phyloP scores from a whole-genome alignment of 2,329 filamentous ascomycete species.

The Metarhizium brunneum region DNA sequence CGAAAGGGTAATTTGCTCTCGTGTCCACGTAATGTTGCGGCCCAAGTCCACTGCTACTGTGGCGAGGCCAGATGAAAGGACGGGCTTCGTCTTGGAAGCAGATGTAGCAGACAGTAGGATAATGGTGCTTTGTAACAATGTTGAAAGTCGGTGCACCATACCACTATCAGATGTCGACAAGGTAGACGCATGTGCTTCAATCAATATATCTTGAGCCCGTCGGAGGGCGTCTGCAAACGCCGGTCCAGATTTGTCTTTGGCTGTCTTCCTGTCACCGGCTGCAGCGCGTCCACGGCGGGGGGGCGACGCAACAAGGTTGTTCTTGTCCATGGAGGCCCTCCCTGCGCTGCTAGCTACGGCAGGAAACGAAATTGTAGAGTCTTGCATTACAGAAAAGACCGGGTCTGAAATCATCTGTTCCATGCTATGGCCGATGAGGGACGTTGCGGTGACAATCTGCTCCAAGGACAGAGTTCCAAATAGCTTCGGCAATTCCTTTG shows the following conservation, averaged over 20 bases:
- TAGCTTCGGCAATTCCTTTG: conserved; percentile 33
- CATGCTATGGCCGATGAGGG: conserved; percentile 58
- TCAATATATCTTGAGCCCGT: conserved; percentile 56
- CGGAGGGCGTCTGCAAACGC: conserved; percentile 50
- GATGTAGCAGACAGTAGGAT: conserved; percentile 57
- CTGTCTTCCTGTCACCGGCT: conserved; percentile 12
- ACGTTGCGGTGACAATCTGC: conserved; percentile 56
- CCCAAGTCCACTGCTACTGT: conserved; percentile 60
- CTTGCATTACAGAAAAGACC: conserved; percentile 80
- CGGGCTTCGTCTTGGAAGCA: conserved; percentile 32
- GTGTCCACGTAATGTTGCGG: conserved; percentile 56
- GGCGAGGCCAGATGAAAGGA: conserved; percentile 46
- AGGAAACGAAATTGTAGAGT: conserved; percentile 85
- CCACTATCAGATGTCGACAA: conserved; percentile 45
- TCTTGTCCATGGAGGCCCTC: conserved; percentile 25
- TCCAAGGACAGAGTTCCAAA: conserved; percentile 33
- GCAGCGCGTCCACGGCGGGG: conserved; percentile 18
- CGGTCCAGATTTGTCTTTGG: conserved; percentile 21
- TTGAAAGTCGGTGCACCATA: conserved; percentile 53
- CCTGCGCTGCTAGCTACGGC: conserved; percentile 45
- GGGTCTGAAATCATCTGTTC: conserved; percentile 69
- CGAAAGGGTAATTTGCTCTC: conserved; percentile 48
- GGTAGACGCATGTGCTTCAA: conserved; percentile 52
- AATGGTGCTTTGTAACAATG: conserved; percentile 54
- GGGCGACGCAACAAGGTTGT: conserved; percentile 27